These are phyloP conservation scores for Bisporella sp. DNA, from an alignment of 2,329 filamentous ascomycete species.

Conservation along the genomic window DNA sequence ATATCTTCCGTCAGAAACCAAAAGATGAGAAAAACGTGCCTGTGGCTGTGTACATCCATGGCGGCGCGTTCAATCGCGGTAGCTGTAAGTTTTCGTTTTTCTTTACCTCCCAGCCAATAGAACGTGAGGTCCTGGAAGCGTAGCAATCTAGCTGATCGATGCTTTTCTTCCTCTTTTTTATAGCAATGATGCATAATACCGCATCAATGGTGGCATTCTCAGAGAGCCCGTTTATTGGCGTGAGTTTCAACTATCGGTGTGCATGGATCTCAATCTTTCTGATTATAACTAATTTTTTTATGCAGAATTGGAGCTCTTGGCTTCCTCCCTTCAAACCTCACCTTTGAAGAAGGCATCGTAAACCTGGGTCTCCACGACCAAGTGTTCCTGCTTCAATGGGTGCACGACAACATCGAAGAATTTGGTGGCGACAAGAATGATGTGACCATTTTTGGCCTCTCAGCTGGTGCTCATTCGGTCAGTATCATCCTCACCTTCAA, in stretches of 20 bases:
- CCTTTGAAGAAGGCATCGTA: conserved; percentile 16
- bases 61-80: conserved; percentile 49
- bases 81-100: no score
- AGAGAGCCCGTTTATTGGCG: conserved; percentile 43
- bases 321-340: conserved; percentile 20
- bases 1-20: conserved; percentile 34
- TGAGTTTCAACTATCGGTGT: conserved; percentile 49
- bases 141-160: no score
- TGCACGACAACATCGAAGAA: conserved; percentile 55
- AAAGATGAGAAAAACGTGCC: conserved; percentile 29
- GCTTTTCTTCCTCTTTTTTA: background rate
- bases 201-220: conserved; percentile 53
- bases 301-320: conserved; percentile 30
- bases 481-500: background rate
- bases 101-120: no score
- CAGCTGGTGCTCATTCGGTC: conserved; percentile 3
- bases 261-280: no score
- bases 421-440: conserved; percentile 49
- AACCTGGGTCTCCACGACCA: conserved; percentile 50
- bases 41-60: conserved; percentile 53
- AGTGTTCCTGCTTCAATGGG: conserved; percentile 50
- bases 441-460: conserved; percentile 45
- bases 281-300: no score
- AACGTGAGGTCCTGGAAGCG: no score
- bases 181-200: conserved; percentile 49